A percentile compares a stretch with the other conserved stretches of the same genome.
phyloP scores from a whole-genome alignment of 768 basidiomycete species.

The Serendipita sp. region DNA sequence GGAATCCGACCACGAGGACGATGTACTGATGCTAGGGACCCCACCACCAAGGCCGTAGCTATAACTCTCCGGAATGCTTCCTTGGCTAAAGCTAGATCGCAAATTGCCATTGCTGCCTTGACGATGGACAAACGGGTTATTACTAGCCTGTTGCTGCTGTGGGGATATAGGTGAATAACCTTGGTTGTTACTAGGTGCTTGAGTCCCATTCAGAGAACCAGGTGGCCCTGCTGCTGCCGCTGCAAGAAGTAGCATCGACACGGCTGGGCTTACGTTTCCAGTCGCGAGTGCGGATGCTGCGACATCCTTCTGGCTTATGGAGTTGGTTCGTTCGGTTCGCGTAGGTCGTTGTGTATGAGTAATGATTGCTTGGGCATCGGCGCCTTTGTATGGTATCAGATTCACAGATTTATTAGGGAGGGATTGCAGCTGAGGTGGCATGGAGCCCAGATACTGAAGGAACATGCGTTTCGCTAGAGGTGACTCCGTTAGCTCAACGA shows the following conservation, averaged over 20 bases:
- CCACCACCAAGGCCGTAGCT: background rate
- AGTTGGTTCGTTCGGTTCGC: background rate
- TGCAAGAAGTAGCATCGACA: background rate
- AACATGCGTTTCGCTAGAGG: conserved; percentile 82
- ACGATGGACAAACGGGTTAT: background rate
- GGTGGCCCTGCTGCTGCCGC: background rate
- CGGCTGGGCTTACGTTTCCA: conserved; percentile 19
- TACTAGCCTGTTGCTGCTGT: background rate
- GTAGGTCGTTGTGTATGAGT: conserved; percentile 36
- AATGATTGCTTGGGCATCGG: conserved; percentile 77
- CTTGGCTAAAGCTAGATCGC: background rate
- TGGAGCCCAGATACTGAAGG: conserved; percentile 72
- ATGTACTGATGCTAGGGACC: background rate
- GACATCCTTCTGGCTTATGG: conserved; percentile 38
- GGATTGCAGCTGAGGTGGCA: conserved; percentile 47
- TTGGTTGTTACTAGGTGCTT: background rate
- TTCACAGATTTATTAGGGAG: conserved; percentile 37
- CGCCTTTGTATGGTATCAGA: conserved; percentile 85
- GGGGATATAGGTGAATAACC: background rate
- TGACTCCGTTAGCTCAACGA: background rate
- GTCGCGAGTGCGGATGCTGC: conserved; percentile 44
- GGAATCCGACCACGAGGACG: conserved; percentile 1
- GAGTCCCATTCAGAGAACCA: background rate
- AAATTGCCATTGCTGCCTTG: conserved; percentile 2
- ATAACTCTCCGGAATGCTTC: background rate